These are phyloP conservation scores for Candida parachauliodes DNA, from an alignment of 805 yeast genomes.

Conservation along the genomic window DNA sequence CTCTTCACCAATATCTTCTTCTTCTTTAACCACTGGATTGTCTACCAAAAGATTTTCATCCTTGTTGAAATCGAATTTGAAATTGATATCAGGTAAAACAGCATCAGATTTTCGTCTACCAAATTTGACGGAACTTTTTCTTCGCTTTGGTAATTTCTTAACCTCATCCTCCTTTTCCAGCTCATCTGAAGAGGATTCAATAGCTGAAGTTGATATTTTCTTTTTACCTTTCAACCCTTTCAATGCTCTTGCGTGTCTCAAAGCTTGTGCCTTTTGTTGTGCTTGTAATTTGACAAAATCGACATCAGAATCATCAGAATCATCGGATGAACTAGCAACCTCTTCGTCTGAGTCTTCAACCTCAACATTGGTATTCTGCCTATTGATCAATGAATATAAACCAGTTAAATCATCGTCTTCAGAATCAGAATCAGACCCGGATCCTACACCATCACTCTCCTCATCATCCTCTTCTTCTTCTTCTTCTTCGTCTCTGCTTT, in stretches of 20 bases:
- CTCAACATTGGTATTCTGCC: constrained; percentile 8
- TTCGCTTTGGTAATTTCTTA: not conserved
- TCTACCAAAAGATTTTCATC: constrained; percentile 5
- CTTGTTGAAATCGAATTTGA: constrained; percentile 41
- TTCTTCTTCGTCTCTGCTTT: constrained; percentile 17
- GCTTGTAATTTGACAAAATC: constrained; percentile 73
- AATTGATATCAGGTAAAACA: constrained; percentile 40
- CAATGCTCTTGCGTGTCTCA: constrained; percentile 42
- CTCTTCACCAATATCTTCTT: constrained; percentile 18
- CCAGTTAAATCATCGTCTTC: constrained; percentile 15
- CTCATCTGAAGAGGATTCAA: constrained; percentile 7
- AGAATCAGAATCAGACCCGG: constrained; percentile 10
- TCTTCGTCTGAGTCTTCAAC: constrained; percentile 18
- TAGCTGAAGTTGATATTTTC: constrained; percentile 3
- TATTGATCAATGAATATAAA: constrained; percentile 20
- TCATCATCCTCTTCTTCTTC: constrained; percentile 13
- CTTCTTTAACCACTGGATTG: constrained; percentile 12
- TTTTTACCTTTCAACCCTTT: constrained; percentile 19
- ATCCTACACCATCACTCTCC: constrained; percentile 13
- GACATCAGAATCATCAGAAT: constrained; percentile 64
- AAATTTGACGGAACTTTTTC: constrained; percentile 18
- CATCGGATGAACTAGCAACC: constrained; percentile 44
- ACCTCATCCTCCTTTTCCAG: not conserved
- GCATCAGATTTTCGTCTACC: constrained; percentile 36
- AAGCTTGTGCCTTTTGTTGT: constrained; percentile 55